Evolutionary conservation across 2,329 filamentous ascomycete genomes (phyloP).

Genomic region (Diaporthe caulivora): DNA sequence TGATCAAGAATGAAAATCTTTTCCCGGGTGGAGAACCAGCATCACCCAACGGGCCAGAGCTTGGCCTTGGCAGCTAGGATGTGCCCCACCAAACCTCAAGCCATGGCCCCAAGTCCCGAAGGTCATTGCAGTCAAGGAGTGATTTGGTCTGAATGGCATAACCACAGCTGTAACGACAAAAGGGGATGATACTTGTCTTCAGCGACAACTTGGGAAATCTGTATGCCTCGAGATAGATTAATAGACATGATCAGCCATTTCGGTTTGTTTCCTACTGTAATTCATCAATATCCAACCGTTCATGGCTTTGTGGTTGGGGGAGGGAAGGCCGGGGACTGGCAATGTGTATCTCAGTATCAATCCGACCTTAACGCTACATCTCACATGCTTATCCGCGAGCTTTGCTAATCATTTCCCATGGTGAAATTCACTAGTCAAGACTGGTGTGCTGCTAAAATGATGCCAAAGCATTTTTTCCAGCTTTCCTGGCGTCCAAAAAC

Average conservation of each 20-base stretch:
- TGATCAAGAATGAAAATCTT: not conserved
- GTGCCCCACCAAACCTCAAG: not conserved
- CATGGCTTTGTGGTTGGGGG: not conserved
- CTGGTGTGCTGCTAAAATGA: too few species aligned
- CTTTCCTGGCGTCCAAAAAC: not conserved
- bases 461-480: not conserved
- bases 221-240: not conserved
- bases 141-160: not conserved
- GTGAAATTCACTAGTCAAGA: not conserved
- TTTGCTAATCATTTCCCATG: not conserved
- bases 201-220: not conserved
- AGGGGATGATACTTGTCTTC: not conserved
- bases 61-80: not conserved
- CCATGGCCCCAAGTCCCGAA: too few species aligned
- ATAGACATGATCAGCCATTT: not conserved
- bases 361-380: not conserved
- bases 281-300: not conserved
- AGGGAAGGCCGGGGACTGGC: not conserved
- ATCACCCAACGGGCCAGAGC: too few species aligned
- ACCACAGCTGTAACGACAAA: not conserved
- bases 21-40: not conserved
- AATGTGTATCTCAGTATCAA: not conserved
- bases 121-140: not conserved
- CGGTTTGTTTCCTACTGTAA: rapidly evolving
- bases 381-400: not conserved